Evolutionary conservation across 78 protist genomes (phyloP).

Genomic region (Dictyostelium citrinum): DNA sequence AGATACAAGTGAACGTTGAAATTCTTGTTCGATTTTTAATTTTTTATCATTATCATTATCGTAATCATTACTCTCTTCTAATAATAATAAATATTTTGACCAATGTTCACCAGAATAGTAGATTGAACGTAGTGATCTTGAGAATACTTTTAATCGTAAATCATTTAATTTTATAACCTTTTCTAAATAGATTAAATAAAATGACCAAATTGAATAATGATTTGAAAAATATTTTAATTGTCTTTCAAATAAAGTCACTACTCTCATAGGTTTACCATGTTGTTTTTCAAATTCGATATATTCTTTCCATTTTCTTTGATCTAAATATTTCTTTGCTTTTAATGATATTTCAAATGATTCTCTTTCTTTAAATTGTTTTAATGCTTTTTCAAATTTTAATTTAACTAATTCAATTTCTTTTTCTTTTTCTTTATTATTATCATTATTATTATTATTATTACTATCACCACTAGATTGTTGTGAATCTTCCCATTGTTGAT

Average conservation of each 20-base stretch:
- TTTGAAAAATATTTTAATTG: not conserved
- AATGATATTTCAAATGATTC: not conserved
- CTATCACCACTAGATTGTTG: not conserved
- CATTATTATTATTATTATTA: not conserved
- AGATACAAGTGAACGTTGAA: slow-evolving; percentile 24
- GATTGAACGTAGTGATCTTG: slow-evolving; percentile 7
- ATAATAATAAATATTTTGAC: not conserved
- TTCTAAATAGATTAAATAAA: not conserved
- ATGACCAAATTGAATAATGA: not conserved
- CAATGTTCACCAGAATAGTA: slow-evolving; percentile 72
- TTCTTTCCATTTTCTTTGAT: slow-evolving; percentile 26
- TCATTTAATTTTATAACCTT: not conserved
- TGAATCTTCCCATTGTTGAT: slow-evolving; percentile 39
- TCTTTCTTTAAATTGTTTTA: not conserved
- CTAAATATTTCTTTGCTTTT: not conserved
- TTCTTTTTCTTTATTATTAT: not conserved
- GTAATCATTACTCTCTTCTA: not conserved
- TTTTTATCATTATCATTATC: not conserved
- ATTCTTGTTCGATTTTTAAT: not conserved
- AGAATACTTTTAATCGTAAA: not conserved
- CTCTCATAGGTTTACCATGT: not conserved
- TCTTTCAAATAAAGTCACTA: slow-evolving; percentile 11
- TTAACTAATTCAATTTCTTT: not conserved
- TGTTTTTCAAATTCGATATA: slow-evolving; percentile 25
- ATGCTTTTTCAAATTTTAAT: slow-evolving; percentile 1